Percentiles rank a stretch among this genome's conserved stretches.
These are phyloP conservation scores for Suhomyces coccinellae DNA, from an alignment of 1,139 yeast genomes.

Conservation along the genomic window DNA sequence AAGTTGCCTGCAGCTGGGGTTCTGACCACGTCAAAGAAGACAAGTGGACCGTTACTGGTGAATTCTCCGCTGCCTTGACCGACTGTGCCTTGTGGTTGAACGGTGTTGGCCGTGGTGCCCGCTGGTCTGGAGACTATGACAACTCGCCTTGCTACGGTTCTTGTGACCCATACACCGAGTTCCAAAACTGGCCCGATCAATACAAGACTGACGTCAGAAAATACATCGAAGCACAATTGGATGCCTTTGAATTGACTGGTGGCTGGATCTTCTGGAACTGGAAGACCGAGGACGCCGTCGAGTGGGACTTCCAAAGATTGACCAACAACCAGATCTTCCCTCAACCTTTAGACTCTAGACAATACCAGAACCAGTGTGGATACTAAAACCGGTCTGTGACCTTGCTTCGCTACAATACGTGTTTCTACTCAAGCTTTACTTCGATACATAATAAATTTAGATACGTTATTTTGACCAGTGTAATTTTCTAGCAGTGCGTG, in stretches of 20 bases:
- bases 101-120: slow-evolving; percentile 86
- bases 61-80: slow-evolving; percentile 92
- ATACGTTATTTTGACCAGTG: too few relatives aligned
- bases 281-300: slow-evolving; percentile 81
- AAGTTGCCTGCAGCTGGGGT: slow-evolving; percentile 66
- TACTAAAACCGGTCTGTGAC: slow-evolving; percentile 17
- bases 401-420: slow-evolving; percentile 1
- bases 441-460: slow-evolving; percentile 5
- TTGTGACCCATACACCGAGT: slow-evolving; percentile 60
- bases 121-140: slow-evolving; percentile 73
- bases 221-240: slow-evolving; percentile 87
- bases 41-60: slow-evolving; percentile 83
- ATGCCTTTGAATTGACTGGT: slow-evolving; percentile 64
- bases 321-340: slow-evolving; percentile 69
- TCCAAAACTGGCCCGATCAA: slow-evolving; percentile 59
- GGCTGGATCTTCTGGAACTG: slow-evolving; percentile 96
- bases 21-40: slow-evolving; percentile 47
- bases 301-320: slow-evolving; percentile 79
- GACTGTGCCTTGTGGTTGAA: slow-evolving; percentile 93
- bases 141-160: slow-evolving; percentile 56
- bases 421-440: slow-evolving; percentile 1
- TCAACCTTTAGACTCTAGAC: slow-evolving; percentile 65
- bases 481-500: too few relatives aligned
- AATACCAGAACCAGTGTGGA: slow-evolving; percentile 69
- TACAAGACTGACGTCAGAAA: slow-evolving; percentile 60